phyloP scores from a whole-genome alignment of 1,284 basidiomycete species.

The Caloboletus firmus region DNA sequence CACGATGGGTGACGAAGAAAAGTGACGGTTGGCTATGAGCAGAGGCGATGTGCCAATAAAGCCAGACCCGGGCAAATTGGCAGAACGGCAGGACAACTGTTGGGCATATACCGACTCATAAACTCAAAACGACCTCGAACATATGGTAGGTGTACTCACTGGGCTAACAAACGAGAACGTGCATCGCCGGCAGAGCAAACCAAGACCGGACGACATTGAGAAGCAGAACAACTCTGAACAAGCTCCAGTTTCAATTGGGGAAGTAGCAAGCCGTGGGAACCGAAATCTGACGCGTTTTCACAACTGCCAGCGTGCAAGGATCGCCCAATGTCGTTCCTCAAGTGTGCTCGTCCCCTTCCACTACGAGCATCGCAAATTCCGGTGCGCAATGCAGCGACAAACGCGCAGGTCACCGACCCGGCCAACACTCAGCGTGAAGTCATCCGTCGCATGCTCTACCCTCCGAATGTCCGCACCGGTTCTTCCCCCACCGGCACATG shows the following conservation, averaged over 20 bases:
- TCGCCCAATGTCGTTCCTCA: slow-evolving; percentile 24
- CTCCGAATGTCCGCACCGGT: slow-evolving; percentile 65
- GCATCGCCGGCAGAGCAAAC: slow-evolving; percentile 25
- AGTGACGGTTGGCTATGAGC: slow-evolving; percentile 37
- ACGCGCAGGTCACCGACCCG: slow-evolving; percentile 22
- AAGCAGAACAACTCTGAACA: background rate
- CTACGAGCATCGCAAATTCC: slow-evolving; percentile 36
- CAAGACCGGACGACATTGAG: slow-evolving; percentile 23
- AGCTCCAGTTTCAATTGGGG: background rate
- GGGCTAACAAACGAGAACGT: slow-evolving; percentile 10
- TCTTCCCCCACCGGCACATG: slow-evolving; percentile 78
- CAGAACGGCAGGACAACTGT: slow-evolving; percentile 44
- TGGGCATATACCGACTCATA: slow-evolving; percentile 20
- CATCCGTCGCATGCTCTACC: slow-evolving; percentile 79
- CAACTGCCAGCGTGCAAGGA: no score
- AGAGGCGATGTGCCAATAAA: background rate
- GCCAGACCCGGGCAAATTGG: background rate
- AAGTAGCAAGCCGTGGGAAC: slow-evolving; percentile 30
- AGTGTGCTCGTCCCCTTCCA: slow-evolving; percentile 25
- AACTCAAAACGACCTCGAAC: background rate
- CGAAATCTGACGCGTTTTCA: background rate
- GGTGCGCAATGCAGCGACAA: slow-evolving; percentile 40
- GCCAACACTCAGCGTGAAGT: slow-evolving; percentile 67
- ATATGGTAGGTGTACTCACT: slow-evolving; percentile 11
- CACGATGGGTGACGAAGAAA: slow-evolving; percentile 49